Base-by-base conservation (phyloP, 257 asterid genomes). In the Primulina huaijiensis region DNA sequence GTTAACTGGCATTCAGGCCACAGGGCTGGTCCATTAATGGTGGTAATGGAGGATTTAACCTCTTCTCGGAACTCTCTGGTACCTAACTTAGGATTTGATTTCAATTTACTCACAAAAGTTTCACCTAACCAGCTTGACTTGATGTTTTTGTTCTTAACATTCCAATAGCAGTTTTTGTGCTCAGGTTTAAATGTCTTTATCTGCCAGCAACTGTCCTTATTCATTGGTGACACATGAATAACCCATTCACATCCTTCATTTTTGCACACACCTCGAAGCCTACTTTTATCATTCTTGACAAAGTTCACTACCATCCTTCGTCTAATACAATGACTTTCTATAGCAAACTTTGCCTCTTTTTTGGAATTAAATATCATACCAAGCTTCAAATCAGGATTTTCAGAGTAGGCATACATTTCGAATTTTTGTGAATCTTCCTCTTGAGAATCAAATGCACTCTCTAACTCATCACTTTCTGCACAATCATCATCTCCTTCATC, bases 401-500 rank as follows among this genome's bases (percentile, higher is more conserved):
- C 5, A 0, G 4, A 9, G 1, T 23, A 23, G 1, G 0, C 46
- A 37, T 0, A 38, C 16, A 38, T 38, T 9, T 0, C 1, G 0
- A 38, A 38, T 38, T 38, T 38, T 0, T 9, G 50, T 9, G 16
- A 0, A 38, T 10, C 50, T 2, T 38, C 50, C 0, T 38, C 14
- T 9, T 38, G 5, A 38, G 50, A 38, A 9, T 10, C 5, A 9
- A 38, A 0, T 0, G 0, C 16, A 38, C 16, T 38, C 4, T 7
- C 16, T 8, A 38, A 38, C 4, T 38, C 50, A 10, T 38, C 50
- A 38, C 16, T 38, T 38, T 35, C 0, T 0, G 4, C 50, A 11
- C 50, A 38, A 10, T 38, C 50, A 10, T 38, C 50, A 38, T 38
- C 50, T 2, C 50, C 50, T 38, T 35, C 40, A 7, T 7, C 50